Percentiles rank a stretch among this genome's conserved stretches.
Conservation (phyloP, 1,284 basidiomycete species). For the Rhizoctonia solani region DNA sequence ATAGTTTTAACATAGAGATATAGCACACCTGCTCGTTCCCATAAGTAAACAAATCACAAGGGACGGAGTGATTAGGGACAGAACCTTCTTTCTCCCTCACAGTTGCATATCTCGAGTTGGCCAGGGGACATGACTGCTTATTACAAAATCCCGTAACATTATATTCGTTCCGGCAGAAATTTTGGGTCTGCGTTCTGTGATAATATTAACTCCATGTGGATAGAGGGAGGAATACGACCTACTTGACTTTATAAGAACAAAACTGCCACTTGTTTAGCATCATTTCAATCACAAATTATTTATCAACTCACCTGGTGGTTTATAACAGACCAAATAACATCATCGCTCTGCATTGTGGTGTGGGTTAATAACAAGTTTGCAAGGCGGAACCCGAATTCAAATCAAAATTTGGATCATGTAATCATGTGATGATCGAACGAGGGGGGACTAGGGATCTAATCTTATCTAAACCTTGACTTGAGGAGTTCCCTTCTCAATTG, state of each 20-base stretch:
- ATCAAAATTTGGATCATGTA: constrained; percentile 34
- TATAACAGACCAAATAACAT: constrained; percentile 94
- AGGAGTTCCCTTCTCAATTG: too few species aligned
- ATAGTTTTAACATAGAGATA: constrained; percentile 99
- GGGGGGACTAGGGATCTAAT: constrained; percentile 14
- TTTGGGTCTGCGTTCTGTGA: constrained; percentile 85
- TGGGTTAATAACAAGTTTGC: background rate
- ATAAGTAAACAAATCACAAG: background rate
- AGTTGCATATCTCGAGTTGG: constrained; percentile 96
- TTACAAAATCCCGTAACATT: constrained; percentile 98
- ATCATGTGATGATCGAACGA: too few species aligned
- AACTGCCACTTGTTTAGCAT: constrained; percentile 70
- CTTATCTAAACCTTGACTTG: constrained; percentile 12
- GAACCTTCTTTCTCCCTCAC: constrained; percentile 92
- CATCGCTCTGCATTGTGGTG: constrained; percentile 74
- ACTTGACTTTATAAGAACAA: constrained; percentile 99
- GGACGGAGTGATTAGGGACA: constrained; percentile 39
- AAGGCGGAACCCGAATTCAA: background rate
- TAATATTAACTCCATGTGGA: constrained; percentile 20
- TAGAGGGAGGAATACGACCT: constrained; percentile 46
- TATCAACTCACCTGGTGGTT: constrained; percentile 31
- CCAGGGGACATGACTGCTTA: constrained; percentile 94
- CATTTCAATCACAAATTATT: background rate
- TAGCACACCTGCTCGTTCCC: constrained; percentile 63
- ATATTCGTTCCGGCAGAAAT: constrained; percentile 98